A percentile compares a stretch with the other conserved stretches of the same genome.
Evolutionary conservation across 768 basidiomycete genomes (phyloP).

Genomic region (Thelephora aurantiotincta): DNA sequence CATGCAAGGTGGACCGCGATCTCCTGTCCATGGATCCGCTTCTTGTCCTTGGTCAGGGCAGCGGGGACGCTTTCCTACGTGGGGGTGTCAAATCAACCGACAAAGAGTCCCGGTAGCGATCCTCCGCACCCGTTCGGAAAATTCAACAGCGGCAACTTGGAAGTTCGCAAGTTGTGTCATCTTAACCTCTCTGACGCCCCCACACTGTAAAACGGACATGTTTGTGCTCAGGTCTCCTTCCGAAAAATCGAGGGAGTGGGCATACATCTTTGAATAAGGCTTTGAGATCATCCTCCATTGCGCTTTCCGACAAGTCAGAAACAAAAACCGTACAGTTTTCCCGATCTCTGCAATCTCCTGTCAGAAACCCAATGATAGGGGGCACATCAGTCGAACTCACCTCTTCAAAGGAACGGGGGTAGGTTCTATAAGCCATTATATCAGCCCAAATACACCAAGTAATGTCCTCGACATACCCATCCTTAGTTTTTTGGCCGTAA

Average conservation of each 20-base stretch:
- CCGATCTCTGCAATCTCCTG: slow-evolving; percentile 52
- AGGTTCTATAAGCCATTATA: slow-evolving; percentile 20
- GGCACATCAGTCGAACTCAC: slow-evolving; percentile 19
- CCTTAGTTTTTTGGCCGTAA: slow-evolving; percentile 45
- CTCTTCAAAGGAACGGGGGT: slow-evolving; percentile 42
- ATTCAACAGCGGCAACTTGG: slow-evolving; percentile 81
- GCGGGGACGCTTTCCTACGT: slow-evolving; percentile 65
- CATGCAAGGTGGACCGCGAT: slow-evolving; percentile 82
- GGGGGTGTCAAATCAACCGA: slow-evolving; percentile 2
- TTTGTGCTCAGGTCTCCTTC: slow-evolving; percentile 8
- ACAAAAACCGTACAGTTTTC: slow-evolving; percentile 92
- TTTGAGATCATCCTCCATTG: slow-evolving; percentile 51
- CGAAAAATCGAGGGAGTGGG: slow-evolving; percentile 2
- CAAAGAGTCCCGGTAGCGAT: slow-evolving; percentile 1
- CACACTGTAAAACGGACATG: slow-evolving; percentile 44
- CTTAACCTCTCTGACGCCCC: slow-evolving; percentile 73
- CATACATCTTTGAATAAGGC: slow-evolving; percentile 78
- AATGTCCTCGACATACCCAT: slow-evolving; percentile 31
- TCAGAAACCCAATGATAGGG: background rate
- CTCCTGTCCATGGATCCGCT: slow-evolving; percentile 62
- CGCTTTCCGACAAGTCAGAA: slow-evolving; percentile 42
- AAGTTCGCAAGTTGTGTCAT: slow-evolving; percentile 44
- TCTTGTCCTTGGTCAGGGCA: slow-evolving; percentile 92
- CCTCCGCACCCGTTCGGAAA: slow-evolving; percentile 42
- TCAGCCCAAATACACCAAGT: slow-evolving; percentile 1